Percentiles rank a stretch among this genome's conserved stretches.
Conservation (phyloP, 148 eudicot genomes). For the Silene uniflora region DNA sequence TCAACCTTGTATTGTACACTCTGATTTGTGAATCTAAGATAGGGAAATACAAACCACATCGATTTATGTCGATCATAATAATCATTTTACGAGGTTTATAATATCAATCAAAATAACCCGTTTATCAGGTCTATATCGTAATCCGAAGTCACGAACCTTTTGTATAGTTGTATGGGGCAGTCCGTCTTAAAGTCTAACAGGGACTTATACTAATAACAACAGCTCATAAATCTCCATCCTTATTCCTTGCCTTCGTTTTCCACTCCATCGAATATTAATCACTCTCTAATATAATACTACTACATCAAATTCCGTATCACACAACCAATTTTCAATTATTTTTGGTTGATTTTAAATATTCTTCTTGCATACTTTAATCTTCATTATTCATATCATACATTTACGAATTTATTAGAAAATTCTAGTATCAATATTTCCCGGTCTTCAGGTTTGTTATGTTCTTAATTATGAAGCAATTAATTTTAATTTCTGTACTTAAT, state of each 20-base stretch:
- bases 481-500: neutral
- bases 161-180: neutral
- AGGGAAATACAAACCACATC: no score
- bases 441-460: conserved; percentile 9
- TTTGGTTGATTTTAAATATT: neutral
- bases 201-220: conserved; percentile 1
- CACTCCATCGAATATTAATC: neutral
- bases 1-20: no score
- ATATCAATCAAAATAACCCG: no score
- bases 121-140: no score
- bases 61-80: no score
- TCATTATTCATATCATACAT: neutral
- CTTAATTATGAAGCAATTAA: neutral
- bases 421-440: neutral
- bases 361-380: neutral
- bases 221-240: neutral
- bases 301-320: neutral
- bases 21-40: no score
- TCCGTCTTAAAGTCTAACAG: neutral
- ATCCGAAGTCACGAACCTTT: no score
- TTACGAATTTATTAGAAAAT: neutral
- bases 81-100: no score
- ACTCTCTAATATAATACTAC: conserved; percentile 9
- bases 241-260: neutral
- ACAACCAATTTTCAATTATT: neutral